Percentiles rank a stretch among this genome's conserved stretches.
These are phyloP conservation scores for Candida saitoana DNA, from an alignment of 805 yeast species.

Conservation along the genomic window DNA sequence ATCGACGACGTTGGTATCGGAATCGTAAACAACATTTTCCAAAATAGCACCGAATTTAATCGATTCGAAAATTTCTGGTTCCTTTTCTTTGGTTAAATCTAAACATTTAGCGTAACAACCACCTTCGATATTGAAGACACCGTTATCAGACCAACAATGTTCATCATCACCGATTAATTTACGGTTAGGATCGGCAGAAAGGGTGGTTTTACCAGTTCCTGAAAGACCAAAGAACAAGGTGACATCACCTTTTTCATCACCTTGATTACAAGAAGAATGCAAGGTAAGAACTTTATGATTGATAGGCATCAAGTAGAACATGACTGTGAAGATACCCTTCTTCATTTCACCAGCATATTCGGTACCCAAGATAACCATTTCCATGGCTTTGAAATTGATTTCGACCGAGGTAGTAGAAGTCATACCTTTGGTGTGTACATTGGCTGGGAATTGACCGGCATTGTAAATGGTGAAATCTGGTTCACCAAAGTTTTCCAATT, in stretches of 20 bases:
- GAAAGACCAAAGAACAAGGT: conserved; percentile 94
- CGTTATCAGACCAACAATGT: conserved; percentile 98
- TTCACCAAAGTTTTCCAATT: conserved; percentile 84
- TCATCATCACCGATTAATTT: conserved; percentile 96
- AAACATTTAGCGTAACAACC: conserved; percentile 99
- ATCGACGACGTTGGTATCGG: conserved; percentile 74
- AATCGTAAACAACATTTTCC: conserved; percentile 89
- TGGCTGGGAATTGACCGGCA: conserved; percentile 99
- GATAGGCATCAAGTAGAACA: conserved; percentile 98
- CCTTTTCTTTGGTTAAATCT: conserved; percentile 84
- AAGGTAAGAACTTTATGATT: conserved; percentile 85
- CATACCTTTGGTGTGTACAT: conserved; percentile 94
- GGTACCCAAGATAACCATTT: conserved; percentile 97
- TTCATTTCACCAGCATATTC: conserved; percentile 99
- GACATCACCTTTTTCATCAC: conserved; percentile 74
- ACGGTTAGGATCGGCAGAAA: conserved; percentile 94
- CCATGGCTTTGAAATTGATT: conserved; percentile 95
- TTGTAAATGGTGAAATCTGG: conserved; percentile 98
- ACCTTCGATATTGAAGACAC: conserved; percentile 99
- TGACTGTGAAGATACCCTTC: conserved; percentile 97
- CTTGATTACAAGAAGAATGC: conserved; percentile 95
- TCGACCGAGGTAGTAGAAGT: conserved; percentile 93
- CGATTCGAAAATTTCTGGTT: conserved; percentile 96
- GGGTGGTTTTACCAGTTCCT: conserved; percentile 97
- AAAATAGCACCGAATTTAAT: conserved; percentile 91